Conservation (phyloP, 495 filamentous ascomycete species). For the Tuber borchii region DNA sequence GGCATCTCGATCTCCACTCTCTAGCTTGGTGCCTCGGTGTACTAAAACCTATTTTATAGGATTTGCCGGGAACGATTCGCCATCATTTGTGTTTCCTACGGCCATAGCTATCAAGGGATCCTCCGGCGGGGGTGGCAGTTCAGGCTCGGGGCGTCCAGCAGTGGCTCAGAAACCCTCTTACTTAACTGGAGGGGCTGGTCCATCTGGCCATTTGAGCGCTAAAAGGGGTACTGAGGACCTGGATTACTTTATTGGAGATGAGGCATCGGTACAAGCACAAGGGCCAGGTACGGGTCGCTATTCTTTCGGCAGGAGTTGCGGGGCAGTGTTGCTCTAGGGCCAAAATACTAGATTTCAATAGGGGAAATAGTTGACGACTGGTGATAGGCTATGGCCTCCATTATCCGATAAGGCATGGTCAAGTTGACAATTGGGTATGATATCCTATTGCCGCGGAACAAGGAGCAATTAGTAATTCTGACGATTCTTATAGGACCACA, state of each 20-base stretch:
- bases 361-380: not conserved
- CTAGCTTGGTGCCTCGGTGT: constrained; percentile 32
- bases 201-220: constrained; percentile 68
- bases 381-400: constrained; percentile 78
- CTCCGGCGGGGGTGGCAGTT: constrained; percentile 57
- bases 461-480: constrained; percentile 37
- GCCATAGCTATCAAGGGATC: constrained; percentile 92
- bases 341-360: not conserved
- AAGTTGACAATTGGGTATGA: constrained; percentile 92
- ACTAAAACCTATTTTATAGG: constrained; percentile 50
- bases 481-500: constrained; percentile 63
- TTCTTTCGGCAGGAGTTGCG: not conserved
- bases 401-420: constrained; percentile 94
- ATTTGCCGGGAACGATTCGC: constrained; percentile 98
- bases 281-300: constrained; percentile 61
- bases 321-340: not conserved
- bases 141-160: constrained; percentile 77
- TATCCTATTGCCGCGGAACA: not conserved
- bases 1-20: constrained; percentile 31
- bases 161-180: constrained; percentile 93
- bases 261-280: constrained; percentile 73
- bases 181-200: constrained; percentile 81
- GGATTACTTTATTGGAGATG: constrained; percentile 98
- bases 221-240: constrained; percentile 97
- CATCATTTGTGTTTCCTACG: constrained; percentile 97